Conservation (phyloP, 2,329 filamentous ascomycete species). For the Alternaria solani region DNA sequence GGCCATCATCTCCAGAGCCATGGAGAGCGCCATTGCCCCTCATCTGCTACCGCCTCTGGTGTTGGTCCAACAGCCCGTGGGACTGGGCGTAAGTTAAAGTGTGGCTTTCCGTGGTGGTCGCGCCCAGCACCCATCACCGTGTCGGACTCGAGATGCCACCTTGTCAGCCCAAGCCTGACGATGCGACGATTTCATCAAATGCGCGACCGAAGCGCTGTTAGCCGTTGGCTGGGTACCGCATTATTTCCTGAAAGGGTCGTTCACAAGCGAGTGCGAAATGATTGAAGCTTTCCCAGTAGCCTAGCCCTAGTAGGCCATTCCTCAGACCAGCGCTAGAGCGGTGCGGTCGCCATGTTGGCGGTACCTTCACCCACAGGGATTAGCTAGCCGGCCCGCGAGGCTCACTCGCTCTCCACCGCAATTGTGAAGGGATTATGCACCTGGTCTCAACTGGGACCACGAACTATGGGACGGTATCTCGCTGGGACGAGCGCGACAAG, state of each 20-base stretch:
- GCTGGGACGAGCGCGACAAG: constrained; percentile 36
- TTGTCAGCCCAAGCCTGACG: neutral
- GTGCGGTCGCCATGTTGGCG: constrained; percentile 42
- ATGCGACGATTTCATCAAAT: constrained; percentile 21
- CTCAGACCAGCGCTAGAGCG: constrained; percentile 36
- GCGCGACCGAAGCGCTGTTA: constrained; percentile 23
- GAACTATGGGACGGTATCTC: constrained; percentile 33
- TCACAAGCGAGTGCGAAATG: constrained; percentile 18
- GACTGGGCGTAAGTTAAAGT: constrained; percentile 5
- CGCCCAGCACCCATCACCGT: constrained; percentile 1
- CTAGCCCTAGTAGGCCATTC: constrained; percentile 35
- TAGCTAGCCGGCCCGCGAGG: constrained; percentile 40
- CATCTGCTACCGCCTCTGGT: constrained; percentile 38
- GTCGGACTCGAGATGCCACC: neutral
- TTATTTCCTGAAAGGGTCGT: constrained; percentile 25
- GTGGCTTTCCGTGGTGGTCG: constrained; percentile 18
- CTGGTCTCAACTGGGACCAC: constrained; percentile 36
- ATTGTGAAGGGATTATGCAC: constrained; percentile 48
- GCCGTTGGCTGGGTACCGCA: constrained; percentile 21
- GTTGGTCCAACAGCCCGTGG: constrained; percentile 36
- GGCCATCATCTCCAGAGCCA: constrained; percentile 36
- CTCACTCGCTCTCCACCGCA: constrained; percentile 46
- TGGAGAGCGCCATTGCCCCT: constrained; percentile 31
- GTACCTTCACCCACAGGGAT: constrained; percentile 40
- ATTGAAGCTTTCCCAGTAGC: constrained; percentile 33